These are phyloP conservation scores for Omphalotus guepiniiformis DNA, from an alignment of 768 basidiomycete species.

Conservation along the genomic window DNA sequence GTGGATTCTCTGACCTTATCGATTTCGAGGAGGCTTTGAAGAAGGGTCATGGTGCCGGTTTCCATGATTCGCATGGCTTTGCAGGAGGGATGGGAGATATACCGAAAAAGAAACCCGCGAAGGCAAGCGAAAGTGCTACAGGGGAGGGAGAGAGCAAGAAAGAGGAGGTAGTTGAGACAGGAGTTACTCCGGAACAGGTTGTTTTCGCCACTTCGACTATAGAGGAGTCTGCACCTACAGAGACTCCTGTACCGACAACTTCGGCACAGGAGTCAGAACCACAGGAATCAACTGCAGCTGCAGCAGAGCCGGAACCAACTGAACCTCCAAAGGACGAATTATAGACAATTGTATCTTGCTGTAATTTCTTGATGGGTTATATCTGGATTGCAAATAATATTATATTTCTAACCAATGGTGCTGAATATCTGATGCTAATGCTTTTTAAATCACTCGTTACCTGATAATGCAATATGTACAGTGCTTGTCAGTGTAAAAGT, in stretches of 20 bases:
- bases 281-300: not conserved
- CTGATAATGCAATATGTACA: too few relatives aligned
- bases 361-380: too few relatives aligned
- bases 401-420: too few relatives aligned
- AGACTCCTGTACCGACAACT: not conserved
- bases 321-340: slow-evolving; percentile 4
- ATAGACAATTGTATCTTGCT: too few relatives aligned
- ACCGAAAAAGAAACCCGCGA: slow-evolving; percentile 17
- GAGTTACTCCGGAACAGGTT: slow-evolving; percentile 1
- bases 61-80: slow-evolving; percentile 39
- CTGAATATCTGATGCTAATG: too few relatives aligned
- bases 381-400: too few relatives aligned
- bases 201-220: not conserved
- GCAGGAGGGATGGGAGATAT: slow-evolving; percentile 37
- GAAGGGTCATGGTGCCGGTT: slow-evolving; percentile 37
- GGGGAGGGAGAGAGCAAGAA: slow-evolving; percentile 8
- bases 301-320: not conserved
- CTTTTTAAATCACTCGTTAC: too few relatives aligned
- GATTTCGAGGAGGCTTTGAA: slow-evolving; percentile 49
- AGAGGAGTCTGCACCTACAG: not conserved
- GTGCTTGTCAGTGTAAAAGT: too few relatives aligned
- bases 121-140: slow-evolving; percentile 12
- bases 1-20: slow-evolving; percentile 44
- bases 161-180: not conserved
- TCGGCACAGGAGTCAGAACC: not conserved